Base-by-base conservation (phyloP, 2,329 filamentous ascomycete species). In the Aspergillus intermedius region DNA sequence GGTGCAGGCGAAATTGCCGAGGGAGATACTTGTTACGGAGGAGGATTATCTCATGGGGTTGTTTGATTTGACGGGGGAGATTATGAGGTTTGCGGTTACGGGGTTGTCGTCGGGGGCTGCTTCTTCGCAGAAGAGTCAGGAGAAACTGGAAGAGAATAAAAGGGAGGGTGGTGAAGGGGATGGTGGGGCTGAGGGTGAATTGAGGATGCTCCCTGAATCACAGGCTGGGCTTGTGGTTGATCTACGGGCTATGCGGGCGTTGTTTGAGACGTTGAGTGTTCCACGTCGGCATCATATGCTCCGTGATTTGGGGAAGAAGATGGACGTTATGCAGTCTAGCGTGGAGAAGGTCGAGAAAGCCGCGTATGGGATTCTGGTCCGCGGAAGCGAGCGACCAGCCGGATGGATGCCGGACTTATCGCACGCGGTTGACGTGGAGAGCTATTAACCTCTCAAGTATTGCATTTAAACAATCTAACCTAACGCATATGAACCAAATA, bases 51-150 rank as follows among this genome's bases (percentile, higher is more conserved):
- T 95, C 49, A 84, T 93, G 54, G 93, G 91, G 7, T 72, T 98
- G 2, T 96, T 95, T 62, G 93, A 98, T 67, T 80, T 97, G 58
- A 91, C 91, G 1, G 93, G 93, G 35, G 93, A 98, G 73, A 77
- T 97, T 75, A 98, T 98, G 93, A 81, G 91, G 25, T 97, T 96
- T 69, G 90, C 89, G 0, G 93, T 95, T 45, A 91, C 91, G 5
- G 83, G 84, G 22, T 87, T 95, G 66, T 90, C 90, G 1, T 86
- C 90, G 4, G 84, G 76, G 6, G 86, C 86, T 12, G 8, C 37
- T 10, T 9, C n/a, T 15, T 21, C 37, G 5, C 17, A 22, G 17
- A 30, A 30, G 25, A 10, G 2, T 30, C 25, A 30, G 25, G 10
- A 30, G 25, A 12, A 9, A 28, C 25, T 12, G 10, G 10, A 30